Conservation (phyloP, 2,329 filamentous ascomycete genomes). For the Calonectria honghensis region DNA sequence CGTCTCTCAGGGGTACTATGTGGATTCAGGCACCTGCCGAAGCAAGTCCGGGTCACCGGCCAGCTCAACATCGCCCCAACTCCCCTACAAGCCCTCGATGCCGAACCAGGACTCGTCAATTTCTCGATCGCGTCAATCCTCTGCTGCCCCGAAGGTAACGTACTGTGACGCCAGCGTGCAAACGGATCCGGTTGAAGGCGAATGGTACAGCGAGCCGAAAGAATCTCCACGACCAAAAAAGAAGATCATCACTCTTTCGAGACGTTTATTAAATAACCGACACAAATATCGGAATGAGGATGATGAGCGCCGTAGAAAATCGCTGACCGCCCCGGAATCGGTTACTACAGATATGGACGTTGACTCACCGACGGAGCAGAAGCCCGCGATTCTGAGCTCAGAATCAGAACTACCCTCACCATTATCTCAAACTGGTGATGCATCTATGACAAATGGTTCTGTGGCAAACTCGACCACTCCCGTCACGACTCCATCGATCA, state of each 20-base stretch:
- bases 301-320: constrained; percentile 58
- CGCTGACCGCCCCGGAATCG: constrained; percentile 47
- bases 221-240: constrained; percentile 65
- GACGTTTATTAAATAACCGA: constrained; percentile 70
- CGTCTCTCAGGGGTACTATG: constrained; percentile 64
- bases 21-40: constrained; percentile 72
- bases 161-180: constrained; percentile 73
- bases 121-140: constrained; percentile 61
- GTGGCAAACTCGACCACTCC: constrained; percentile 54
- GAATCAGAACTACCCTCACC: constrained; percentile 53
- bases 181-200: constrained; percentile 72
- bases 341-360: constrained; percentile 63
- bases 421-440: constrained; percentile 51
- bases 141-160: constrained; percentile 61
- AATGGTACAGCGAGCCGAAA: constrained; percentile 68
- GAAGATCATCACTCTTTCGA: constrained; percentile 72
- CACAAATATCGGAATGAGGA: constrained; percentile 65
- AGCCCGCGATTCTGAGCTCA: constrained; percentile 45
- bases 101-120: constrained; percentile 56
- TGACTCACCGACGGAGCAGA: constrained; percentile 62
- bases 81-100: constrained; percentile 54
- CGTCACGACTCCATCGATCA: constrained; percentile 35
- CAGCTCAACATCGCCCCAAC: constrained; percentile 63
- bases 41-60: constrained; percentile 73
- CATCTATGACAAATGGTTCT: constrained; percentile 58